Evolutionary conservation across 2,329 filamentous ascomycete species (phyloP).

Genomic region (Zelopaecilomyces penicillatus): DNA sequence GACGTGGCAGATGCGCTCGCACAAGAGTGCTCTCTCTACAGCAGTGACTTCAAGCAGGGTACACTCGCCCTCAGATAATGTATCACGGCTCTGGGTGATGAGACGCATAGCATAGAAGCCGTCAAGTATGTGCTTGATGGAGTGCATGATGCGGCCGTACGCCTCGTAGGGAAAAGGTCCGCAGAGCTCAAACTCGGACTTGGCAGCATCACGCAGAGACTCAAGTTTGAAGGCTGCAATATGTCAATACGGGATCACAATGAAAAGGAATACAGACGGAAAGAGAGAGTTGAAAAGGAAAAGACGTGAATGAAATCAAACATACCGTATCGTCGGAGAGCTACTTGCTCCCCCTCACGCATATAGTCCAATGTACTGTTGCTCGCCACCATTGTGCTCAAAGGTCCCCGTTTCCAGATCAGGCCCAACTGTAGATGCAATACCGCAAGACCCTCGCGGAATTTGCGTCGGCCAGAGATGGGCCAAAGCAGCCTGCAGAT

Average conservation of each 20-base stretch:
- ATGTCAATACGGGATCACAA: conserved; percentile 1
- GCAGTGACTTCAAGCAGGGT: conserved; percentile 72
- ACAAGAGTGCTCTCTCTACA: conserved; percentile 70
- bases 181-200: conserved; percentile 80
- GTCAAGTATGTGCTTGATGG: conserved; percentile 79
- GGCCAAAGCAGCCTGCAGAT: conserved; percentile 89
- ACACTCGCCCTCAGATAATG: conserved; percentile 70
- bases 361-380: conserved; percentile 61
- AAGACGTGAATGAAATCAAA: neutral
- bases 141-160: conserved; percentile 66
- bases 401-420: conserved; percentile 89
- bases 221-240: conserved; percentile 58
- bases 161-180: conserved; percentile 74
- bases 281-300: conserved; percentile 4
- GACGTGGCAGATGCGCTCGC: conserved; percentile 84
- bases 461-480: conserved; percentile 78
- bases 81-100: conserved; percentile 65
- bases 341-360: conserved; percentile 77
- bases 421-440: conserved; percentile 91
- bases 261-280: neutral
- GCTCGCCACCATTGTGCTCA: conserved; percentile 62
- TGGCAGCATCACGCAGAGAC: conserved; percentile 60
- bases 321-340: conserved; percentile 67
- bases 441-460: conserved; percentile 83
- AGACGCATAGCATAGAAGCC: conserved; percentile 96